Evolutionary conservation across 345 rosid species (phyloP).

Genomic region (Brassica nigra): DNA sequence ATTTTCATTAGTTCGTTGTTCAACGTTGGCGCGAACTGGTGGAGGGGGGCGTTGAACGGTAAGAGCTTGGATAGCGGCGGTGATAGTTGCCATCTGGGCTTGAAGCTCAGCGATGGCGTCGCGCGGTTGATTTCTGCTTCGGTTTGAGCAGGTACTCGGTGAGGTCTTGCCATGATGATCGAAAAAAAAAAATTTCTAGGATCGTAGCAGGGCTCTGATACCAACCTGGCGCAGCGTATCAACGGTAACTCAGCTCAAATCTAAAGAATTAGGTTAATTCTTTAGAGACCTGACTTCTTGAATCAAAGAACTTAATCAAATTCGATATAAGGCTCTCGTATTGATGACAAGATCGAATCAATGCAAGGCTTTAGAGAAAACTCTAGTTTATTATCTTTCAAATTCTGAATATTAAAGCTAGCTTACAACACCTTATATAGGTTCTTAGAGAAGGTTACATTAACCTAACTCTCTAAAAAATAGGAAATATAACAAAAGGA

Average conservation of each 20-base stretch:
- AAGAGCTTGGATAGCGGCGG: neutral
- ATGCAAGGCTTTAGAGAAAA: neutral
- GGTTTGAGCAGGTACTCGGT: neutral
- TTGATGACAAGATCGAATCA: neutral
- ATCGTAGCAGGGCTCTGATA: neutral
- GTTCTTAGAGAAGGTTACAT: neutral
- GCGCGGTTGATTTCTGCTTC: neutral
- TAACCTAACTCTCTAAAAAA: neutral
- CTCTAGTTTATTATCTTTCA: constrained; percentile 1
- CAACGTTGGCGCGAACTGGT: neutral
- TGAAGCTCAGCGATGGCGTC: neutral
- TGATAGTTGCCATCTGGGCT: neutral
- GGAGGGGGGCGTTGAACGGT: neutral
- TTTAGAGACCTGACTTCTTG: constrained; percentile 2
- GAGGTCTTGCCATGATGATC: too few relatives aligned
- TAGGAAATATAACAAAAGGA: neutral
- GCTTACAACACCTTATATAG: neutral
- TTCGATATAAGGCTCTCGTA: neutral
- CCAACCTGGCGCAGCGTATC: constrained; percentile 4
- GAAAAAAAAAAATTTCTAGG: neutral
- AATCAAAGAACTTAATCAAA: neutral
- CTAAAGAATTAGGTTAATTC: neutral
- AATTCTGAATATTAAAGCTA: neutral
- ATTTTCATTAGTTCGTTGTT: too few relatives aligned
- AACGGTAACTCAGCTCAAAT: constrained; percentile 3